Conservation (phyloP, 768 basidiomycete genomes). For the Omphalotus guepiniiformis region DNA sequence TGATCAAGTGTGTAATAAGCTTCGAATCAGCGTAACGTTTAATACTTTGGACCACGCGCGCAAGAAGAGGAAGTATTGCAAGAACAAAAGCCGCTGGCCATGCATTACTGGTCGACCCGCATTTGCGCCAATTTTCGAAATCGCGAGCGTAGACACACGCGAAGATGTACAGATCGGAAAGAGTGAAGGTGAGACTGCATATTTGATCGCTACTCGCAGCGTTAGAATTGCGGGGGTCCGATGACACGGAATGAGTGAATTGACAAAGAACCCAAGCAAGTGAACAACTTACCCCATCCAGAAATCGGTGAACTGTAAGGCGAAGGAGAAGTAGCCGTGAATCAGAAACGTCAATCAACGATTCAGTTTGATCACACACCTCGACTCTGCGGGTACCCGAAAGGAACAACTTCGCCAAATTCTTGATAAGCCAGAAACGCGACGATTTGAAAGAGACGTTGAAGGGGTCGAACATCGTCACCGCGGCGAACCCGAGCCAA, state of each 20-base stretch:
- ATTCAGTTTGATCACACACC: constrained; percentile 35
- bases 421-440: constrained; percentile 79
- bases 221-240: neutral
- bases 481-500: constrained; percentile 65
- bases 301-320: constrained; percentile 72
- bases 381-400: constrained; percentile 75
- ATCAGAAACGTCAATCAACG: constrained; percentile 5
- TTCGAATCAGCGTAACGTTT: constrained; percentile 83
- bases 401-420: constrained; percentile 54
- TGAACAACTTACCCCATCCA: constrained; percentile 65
- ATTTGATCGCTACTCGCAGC: constrained; percentile 61
- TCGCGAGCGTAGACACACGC: constrained; percentile 65
- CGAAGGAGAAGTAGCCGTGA: too few relatives aligned
- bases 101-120: constrained; percentile 36
- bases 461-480: constrained; percentile 72
- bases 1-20: constrained; percentile 76
- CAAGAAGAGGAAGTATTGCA: constrained; percentile 61
- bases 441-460: constrained; percentile 59
- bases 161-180: constrained; percentile 71
- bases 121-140: constrained; percentile 50
- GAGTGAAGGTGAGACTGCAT: constrained; percentile 72
- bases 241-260: neutral
- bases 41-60: constrained; percentile 82
- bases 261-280: neutral
- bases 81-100: constrained; percentile 67